A percentile compares a stretch with the other conserved stretches of the same genome.
These are phyloP conservation scores for Fraxinus greggii DNA, from an alignment of 305 asterid genomes.

Conservation along the genomic window DNA sequence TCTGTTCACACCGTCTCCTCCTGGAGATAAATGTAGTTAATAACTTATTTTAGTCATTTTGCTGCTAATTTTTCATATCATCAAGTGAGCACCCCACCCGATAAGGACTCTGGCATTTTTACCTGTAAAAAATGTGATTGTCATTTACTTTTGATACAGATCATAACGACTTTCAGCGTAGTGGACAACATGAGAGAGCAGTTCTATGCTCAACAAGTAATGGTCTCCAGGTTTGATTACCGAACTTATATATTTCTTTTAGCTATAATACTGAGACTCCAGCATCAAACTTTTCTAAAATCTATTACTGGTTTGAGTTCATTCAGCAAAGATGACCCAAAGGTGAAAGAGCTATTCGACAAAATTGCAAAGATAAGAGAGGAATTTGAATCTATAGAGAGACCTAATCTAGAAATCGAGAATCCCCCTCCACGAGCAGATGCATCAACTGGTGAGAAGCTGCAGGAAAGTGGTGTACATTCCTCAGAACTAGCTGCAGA, in stretches of 20 bases:
- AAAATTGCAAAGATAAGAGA: constrained; percentile 63
- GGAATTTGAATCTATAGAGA: constrained; percentile 74
- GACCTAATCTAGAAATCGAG: constrained; percentile 85
- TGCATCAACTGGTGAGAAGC: constrained; percentile 37
- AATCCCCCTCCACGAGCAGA: constrained; percentile 53
- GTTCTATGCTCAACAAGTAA: constrained; percentile 60
- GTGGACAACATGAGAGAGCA: constrained; percentile 90
- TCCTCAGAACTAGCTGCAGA: constrained; percentile 35
- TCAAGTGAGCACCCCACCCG: not conserved
- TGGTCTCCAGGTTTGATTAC: constrained; percentile 58
- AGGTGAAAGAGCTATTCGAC: constrained; percentile 72
- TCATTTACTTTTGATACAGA: constrained; percentile 39
- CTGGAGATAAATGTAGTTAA: constrained; percentile 5
- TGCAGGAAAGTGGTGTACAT: constrained; percentile 36
- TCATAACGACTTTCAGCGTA: constrained; percentile 78
- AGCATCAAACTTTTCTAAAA: not conserved
- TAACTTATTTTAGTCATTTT: constrained; percentile 4
- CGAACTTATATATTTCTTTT: not conserved
- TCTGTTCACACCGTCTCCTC: constrained; percentile 4
- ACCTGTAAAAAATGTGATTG: not conserved
- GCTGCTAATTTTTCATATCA: not conserved
- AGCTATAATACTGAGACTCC: constrained; percentile 16
- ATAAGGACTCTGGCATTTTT: constrained; percentile 7
- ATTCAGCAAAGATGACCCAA: constrained; percentile 71
- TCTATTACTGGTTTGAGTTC: constrained; percentile 14